A percentile compares a stretch with the other conserved stretches of the same genome.
phyloP scores from a whole-genome alignment of 2,329 filamentous ascomycete species.

The Pseudopithomyces maydicus region DNA sequence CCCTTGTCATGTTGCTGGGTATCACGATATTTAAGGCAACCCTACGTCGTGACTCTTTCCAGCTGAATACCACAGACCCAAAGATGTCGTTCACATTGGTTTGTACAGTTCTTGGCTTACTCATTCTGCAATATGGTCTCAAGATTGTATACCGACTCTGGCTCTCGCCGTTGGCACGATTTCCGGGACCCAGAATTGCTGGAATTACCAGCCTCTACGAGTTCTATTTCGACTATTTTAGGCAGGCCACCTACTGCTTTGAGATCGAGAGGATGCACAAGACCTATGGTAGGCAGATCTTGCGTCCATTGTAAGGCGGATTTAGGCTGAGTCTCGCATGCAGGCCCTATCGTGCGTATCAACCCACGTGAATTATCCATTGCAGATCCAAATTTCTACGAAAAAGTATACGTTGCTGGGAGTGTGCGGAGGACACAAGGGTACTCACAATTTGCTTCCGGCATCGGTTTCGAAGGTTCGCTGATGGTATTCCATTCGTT shows the following conservation, averaged over 20 bases:
- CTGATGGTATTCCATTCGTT: too few relatives aligned
- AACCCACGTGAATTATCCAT: constrained; percentile 31
- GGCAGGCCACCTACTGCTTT: constrained; percentile 27
- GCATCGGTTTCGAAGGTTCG: constrained; percentile 25
- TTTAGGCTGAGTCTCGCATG: not conserved
- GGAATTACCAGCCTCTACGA: constrained; percentile 15
- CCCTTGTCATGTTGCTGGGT: too few relatives aligned
- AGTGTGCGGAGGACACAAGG: constrained; percentile 18
- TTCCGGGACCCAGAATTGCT: constrained; percentile 19
- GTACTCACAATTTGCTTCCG: constrained; percentile 16
- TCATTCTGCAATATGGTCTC: not conserved
- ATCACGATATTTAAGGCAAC: too few relatives aligned
- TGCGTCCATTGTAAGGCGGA: not conserved
- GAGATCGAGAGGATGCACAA: constrained; percentile 36
- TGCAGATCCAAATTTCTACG: constrained; percentile 24
- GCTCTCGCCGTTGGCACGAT: constrained; percentile 11
- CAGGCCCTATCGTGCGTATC: constrained; percentile 34
- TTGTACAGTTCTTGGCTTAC: not conserved
- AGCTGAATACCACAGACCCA: too few relatives aligned
- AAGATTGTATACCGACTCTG: constrained; percentile 24
- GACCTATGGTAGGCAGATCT: constrained; percentile 24
- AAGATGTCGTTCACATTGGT: too few relatives aligned
- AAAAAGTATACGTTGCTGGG: constrained; percentile 28
- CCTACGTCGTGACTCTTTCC: too few relatives aligned
- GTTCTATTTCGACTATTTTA: constrained; percentile 15